phyloP scores from a whole-genome alignment of 768 basidiomycete genomes.

The Cystobasidiopsis lactophilus region DNA sequence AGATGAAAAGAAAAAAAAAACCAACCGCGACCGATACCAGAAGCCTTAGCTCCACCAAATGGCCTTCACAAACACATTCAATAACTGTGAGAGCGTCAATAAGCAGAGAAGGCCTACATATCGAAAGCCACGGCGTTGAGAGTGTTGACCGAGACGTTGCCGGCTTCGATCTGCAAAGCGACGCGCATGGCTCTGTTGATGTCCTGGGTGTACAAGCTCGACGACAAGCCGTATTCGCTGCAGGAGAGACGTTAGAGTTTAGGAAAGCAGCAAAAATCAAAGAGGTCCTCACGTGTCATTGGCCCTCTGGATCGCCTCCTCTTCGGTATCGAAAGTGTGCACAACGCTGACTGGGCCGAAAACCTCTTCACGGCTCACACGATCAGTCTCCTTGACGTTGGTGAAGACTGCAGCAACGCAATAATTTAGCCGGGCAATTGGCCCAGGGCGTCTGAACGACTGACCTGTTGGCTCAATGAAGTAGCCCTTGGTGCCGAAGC shows the following conservation, averaged over 20 bases:
- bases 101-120: constrained; percentile 6
- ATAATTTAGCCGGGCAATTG: no score
- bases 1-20: not conserved
- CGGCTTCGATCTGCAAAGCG: not conserved
- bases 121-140: not conserved
- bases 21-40: constrained; percentile 1
- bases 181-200: constrained; percentile 6
- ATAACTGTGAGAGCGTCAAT: no score
- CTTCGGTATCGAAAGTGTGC: not conserved
- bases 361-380: constrained; percentile 3
- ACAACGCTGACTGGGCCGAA: constrained; percentile 5
- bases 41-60: constrained; percentile 4
- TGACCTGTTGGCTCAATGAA: constrained; percentile 1
- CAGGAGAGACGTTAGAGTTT: not conserved
- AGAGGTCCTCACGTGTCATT: constrained; percentile 12
- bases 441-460: no score
- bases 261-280: not conserved
- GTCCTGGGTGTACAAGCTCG: constrained; percentile 6
- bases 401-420: constrained; percentile 48
- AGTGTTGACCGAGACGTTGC: constrained; percentile 5
- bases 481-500: not conserved
- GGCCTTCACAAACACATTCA: no score
- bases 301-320: not conserved
- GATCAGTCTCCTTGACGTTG: constrained; percentile 41
- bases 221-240: constrained; percentile 4